Evolutionary conservation across 2,329 filamentous ascomycete species (phyloP).

Genomic region (Amesomyces nigricolor): DNA sequence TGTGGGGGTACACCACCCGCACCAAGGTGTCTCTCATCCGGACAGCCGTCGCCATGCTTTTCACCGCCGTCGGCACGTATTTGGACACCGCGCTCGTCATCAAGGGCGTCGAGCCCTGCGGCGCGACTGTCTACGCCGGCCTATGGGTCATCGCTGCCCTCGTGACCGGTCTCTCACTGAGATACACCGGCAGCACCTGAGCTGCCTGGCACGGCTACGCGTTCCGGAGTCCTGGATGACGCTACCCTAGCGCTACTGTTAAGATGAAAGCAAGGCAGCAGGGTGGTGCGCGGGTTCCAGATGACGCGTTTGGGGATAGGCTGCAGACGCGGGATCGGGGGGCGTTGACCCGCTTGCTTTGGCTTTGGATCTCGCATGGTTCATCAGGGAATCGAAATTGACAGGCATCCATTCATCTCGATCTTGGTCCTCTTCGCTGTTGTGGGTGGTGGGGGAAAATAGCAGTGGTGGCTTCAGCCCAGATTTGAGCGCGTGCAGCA

Average conservation of each 20-base stretch:
- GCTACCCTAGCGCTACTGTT: not conserved
- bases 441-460: not conserved
- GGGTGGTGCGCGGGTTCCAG: not conserved
- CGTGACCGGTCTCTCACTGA: conserved; percentile 52
- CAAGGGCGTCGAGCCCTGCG: conserved; percentile 61
- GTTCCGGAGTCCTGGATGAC: not conserved
- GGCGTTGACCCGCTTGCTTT: conserved; percentile 1
- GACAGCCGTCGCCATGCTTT: conserved; percentile 53
- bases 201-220: conserved; percentile 5
- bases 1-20: conserved; percentile 62
- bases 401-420: conserved; percentile 13
- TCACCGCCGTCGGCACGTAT: conserved; percentile 55
- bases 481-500: not conserved
- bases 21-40: conserved; percentile 60
- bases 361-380: conserved; percentile 7
- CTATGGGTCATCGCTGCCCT: conserved; percentile 67
- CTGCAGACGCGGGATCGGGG: conserved; percentile 5
- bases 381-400: conserved; percentile 11
- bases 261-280: conserved; percentile 4
- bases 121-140: conserved; percentile 65
- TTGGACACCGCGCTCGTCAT: conserved; percentile 62
- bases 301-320: conserved; percentile 8
- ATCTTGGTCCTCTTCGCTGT: conserved; percentile 1
- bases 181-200: conserved; percentile 47
- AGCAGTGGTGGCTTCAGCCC: conserved; percentile 7